Evolutionary conservation across 352 stramenopile species (phyloP).

Genomic region (Phytophthora lateralis): DNA sequence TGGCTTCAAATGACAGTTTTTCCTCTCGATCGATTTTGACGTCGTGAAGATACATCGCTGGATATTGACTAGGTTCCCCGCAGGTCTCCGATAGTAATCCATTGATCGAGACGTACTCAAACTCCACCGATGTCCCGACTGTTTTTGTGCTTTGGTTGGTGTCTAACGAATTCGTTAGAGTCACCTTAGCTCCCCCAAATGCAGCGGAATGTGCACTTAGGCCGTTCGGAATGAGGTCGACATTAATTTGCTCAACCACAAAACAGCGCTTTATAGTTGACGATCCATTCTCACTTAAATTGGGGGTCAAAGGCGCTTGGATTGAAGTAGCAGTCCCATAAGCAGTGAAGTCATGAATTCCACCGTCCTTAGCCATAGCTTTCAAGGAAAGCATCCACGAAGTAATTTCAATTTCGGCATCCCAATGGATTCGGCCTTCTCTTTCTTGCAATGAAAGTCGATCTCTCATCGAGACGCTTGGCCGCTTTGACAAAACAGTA

Average conservation of each 20-base stretch:
- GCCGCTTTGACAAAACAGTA: background rate
- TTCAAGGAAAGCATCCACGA: constrained; percentile 34
- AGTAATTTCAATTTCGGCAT: constrained; percentile 25
- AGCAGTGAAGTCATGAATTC: constrained; percentile 22
- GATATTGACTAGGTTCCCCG: constrained; percentile 8
- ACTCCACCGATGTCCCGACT: constrained; percentile 11
- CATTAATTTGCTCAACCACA: constrained; percentile 21
- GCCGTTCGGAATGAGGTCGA: constrained; percentile 24
- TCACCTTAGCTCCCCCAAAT: constrained; percentile 26
- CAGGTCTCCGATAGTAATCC: constrained; percentile 13
- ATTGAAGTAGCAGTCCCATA: constrained; percentile 27
- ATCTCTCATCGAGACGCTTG: background rate
- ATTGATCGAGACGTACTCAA: constrained; percentile 35
- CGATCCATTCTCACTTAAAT: constrained; percentile 13
- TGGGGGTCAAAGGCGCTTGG: constrained; percentile 18
- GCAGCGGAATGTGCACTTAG: constrained; percentile 19
- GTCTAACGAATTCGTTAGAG: constrained; percentile 7
- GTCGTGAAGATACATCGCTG: constrained; percentile 32
- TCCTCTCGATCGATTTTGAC: constrained; percentile 35
- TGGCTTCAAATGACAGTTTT: constrained; percentile 23
- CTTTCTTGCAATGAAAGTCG: constrained; percentile 1
- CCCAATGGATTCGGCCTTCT: constrained; percentile 18
- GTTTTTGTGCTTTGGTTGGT: constrained; percentile 16
- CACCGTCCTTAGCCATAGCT: constrained; percentile 17
- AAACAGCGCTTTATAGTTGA: constrained; percentile 22